Evolutionary conservation across 164 flowering plant species (phyloP).

Genomic region (Kingdonia uniflora): DNA sequence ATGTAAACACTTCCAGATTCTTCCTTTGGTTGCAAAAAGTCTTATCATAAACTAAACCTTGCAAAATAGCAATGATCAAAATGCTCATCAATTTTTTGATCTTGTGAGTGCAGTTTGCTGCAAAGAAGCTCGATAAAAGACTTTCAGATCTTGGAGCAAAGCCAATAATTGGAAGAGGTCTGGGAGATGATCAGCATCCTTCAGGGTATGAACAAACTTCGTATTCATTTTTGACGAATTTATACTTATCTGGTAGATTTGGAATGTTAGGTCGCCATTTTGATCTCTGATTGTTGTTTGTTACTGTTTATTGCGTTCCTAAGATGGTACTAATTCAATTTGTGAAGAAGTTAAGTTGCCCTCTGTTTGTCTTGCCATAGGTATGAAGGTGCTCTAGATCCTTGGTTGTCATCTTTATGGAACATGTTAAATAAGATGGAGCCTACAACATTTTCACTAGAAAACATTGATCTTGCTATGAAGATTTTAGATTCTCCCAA

Average conservation of each 20-base stretch:
- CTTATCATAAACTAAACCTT: too few species aligned
- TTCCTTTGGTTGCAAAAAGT: not conserved
- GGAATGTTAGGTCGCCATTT: too few species aligned
- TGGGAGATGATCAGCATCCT: slow-evolving; percentile 97
- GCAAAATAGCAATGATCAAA: too few species aligned
- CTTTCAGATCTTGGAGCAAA: slow-evolving; percentile 74
- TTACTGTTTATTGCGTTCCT: too few species aligned
- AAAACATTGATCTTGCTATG: slow-evolving; percentile 22
- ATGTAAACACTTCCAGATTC: slow-evolving; percentile 36
- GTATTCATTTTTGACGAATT: too few species aligned
- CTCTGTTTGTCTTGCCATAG: slow-evolving; percentile 21
- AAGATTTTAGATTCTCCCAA: slow-evolving; percentile 54
- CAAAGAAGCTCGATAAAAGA: slow-evolving; percentile 92
- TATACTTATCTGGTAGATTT: too few species aligned
- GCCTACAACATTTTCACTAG: slow-evolving; percentile 48
- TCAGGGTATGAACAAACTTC: slow-evolving; percentile 59
- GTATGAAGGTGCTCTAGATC: slow-evolving; percentile 96
- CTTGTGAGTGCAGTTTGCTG: slow-evolving; percentile 66
- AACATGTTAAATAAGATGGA: slow-evolving; percentile 30
- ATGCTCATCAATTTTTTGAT: not conserved
- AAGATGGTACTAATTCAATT: too few species aligned
- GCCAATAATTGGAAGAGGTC: slow-evolving; percentile 67
- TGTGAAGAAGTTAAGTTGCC: too few species aligned
- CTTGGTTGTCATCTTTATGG: slow-evolving; percentile 94
- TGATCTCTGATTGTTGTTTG: too few species aligned